Base-by-base conservation (phyloP, 805 yeast genomes). In the Nakazawaea ernobii region DNA sequence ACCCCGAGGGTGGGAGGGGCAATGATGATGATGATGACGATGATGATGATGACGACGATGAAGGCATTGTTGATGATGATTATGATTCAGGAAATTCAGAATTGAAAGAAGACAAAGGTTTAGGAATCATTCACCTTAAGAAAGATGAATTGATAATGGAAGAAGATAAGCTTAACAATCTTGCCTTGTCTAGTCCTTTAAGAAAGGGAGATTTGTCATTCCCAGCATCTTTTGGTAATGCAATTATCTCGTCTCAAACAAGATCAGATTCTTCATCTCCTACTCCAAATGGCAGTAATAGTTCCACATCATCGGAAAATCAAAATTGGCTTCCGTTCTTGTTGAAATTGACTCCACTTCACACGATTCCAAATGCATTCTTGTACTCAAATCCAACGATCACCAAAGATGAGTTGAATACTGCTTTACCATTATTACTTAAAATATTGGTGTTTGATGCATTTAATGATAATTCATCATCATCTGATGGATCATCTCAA, bases 291-390 rank as follows among this genome's bases (percentile, higher is more conserved):
- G 24, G 24, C 73, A 0, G 64, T 74, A 1, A n/a, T n/a, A n/a
- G 65, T 20, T 3, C 24, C 24, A 20, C 74, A 0, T 67, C 74
- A 0, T 69, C 74, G 6, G 68, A 65, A 36, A 63, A 61, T 36
- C 74, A 86, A 6, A 84, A 82, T 53, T 82, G 82, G 63, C 61
- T 85, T 32, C 91, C 90, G 1, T 79, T 86, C 62, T 69, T 86
- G 9, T 61, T 86, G 27, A 66, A 91, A 49, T 77, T 82, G 37
- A 75, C 84, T 49, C 82, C 87, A 15, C 68, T 82, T 0, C 68
- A 74, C 39, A 74, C 86, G 0, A 79, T 86, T 9, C 92, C 95
- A 0, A 67, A 70, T 13, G 55, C 59, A 11, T 80, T 80, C 52
- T 62, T 75, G 36, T 51, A 65, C 10, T 65, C 68, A 15, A 70